Conservation (phyloP, 83 land plant species). For the Diphasiastrum complanatum region DNA sequence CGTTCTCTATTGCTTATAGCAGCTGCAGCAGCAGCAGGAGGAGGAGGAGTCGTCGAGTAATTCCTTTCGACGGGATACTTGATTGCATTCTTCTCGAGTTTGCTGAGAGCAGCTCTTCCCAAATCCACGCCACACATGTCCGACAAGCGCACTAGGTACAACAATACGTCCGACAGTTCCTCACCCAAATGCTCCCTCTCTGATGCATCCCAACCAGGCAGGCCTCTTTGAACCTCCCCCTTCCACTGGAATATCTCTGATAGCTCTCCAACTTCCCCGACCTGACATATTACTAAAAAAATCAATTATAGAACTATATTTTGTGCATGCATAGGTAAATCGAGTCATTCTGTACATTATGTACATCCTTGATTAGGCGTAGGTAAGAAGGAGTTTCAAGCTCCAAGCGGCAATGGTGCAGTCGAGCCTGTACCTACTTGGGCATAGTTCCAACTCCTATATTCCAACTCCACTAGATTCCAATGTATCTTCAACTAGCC, state of each 20-base stretch:
- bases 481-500: no score
- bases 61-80: no score
- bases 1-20: conserved; percentile 25
- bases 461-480: no score
- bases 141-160: conserved; percentile 32
- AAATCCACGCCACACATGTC: conserved; percentile 28
- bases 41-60: no score
- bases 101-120: conserved; percentile 24
- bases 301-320: background rate
- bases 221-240: conserved; percentile 27
- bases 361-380: no score
- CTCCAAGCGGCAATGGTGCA: no score
- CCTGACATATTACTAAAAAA: conserved; percentile 3
- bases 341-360: no score
- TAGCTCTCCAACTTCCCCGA: conserved; percentile 29
- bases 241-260: conserved; percentile 35
- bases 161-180: conserved; percentile 27
- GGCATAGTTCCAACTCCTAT: no score
- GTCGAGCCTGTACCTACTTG: no score
- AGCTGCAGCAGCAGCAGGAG: no score
- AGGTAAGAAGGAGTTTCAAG: no score
- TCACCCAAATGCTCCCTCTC: conserved; percentile 33
- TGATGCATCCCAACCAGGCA: conserved; percentile 20
- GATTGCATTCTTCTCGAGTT: conserved; percentile 24
- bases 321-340: background rate